Evolutionary conservation across 2,329 filamentous ascomycete species (phyloP).

Genomic region (Tolypocladium ovalisporum): DNA sequence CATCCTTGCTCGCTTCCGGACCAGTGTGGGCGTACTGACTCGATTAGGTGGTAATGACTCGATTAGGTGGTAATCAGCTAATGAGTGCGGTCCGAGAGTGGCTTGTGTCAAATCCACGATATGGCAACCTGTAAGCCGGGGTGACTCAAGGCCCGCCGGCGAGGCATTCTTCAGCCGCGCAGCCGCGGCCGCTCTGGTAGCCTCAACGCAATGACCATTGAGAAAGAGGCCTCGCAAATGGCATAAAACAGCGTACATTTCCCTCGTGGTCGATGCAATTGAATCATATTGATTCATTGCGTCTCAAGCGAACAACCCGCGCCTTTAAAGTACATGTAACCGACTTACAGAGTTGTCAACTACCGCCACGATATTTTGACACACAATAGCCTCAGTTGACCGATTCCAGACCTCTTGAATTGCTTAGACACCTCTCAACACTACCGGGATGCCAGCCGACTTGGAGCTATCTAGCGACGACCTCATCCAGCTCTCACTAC

Average conservation of each 20-base stretch:
- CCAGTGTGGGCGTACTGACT: too few species aligned
- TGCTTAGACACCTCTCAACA: too few species aligned
- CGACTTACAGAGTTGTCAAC: neutral
- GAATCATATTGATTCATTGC: neutral
- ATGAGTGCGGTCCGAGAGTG: neutral
- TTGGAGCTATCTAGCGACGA: slow-evolving; percentile 10
- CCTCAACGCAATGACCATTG: neutral
- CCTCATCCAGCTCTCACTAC: slow-evolving; percentile 13
- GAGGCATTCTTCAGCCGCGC: neutral
- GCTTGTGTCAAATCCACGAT: neutral
- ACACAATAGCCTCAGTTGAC: neutral
- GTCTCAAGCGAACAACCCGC: neutral
- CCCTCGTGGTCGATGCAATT: neutral
- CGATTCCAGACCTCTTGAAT: too few species aligned
- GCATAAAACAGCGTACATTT: neutral
- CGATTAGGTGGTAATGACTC: too few species aligned
- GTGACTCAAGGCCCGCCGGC: neutral
- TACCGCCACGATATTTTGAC: neutral
- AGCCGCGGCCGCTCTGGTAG: neutral
- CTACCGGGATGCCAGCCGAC: neutral
- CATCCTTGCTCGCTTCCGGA: neutral
- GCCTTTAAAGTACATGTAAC: neutral
- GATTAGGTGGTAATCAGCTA: too few species aligned
- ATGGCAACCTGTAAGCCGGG: neutral
- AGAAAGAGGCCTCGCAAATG: neutral